phyloP scores from a whole-genome alignment of 176 grass and related monocot genomes.

The Pharus latifolius region DNA sequence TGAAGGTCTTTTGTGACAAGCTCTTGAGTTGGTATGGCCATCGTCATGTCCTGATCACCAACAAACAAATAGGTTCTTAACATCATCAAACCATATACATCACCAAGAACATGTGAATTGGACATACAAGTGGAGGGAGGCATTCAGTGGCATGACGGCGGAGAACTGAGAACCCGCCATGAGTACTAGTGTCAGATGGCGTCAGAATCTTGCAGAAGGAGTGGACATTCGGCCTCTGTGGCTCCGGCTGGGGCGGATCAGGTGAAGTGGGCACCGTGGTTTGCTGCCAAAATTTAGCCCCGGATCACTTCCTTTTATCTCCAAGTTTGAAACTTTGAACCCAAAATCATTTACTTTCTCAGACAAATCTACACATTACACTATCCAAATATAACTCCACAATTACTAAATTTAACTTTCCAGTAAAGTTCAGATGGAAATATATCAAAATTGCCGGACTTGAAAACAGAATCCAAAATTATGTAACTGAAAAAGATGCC shows the following conservation, averaged over 20 bases:
- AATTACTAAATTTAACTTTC: background rate
- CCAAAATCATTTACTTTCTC: background rate
- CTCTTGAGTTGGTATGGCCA: constrained; percentile 77
- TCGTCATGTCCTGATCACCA: constrained; percentile 74
- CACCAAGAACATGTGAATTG: constrained; percentile 1
- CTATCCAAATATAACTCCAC: background rate
- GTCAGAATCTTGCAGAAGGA: constrained; percentile 99
- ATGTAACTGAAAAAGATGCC: background rate
- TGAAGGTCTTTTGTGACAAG: constrained; percentile 80
- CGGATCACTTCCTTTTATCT: too few species aligned
- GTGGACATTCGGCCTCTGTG: constrained; percentile 60
- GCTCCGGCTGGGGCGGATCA: constrained; percentile 37
- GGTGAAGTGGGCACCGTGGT: constrained; percentile 24
- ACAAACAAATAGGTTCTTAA: background rate
- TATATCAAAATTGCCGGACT: background rate
- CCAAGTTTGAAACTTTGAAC: too few species aligned
- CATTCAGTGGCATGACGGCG: constrained; percentile 87
- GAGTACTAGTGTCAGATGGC: constrained; percentile 93
- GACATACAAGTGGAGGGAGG: constrained; percentile 69
- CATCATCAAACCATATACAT: background rate
- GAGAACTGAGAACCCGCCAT: constrained; percentile 92
- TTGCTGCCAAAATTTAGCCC: constrained; percentile 59
- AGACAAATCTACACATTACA: background rate
- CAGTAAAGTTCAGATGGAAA: background rate
- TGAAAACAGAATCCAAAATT: background rate